These are phyloP conservation scores for Lepidium africanum DNA, from an alignment of 345 rosid species.

Conservation along the genomic window DNA sequence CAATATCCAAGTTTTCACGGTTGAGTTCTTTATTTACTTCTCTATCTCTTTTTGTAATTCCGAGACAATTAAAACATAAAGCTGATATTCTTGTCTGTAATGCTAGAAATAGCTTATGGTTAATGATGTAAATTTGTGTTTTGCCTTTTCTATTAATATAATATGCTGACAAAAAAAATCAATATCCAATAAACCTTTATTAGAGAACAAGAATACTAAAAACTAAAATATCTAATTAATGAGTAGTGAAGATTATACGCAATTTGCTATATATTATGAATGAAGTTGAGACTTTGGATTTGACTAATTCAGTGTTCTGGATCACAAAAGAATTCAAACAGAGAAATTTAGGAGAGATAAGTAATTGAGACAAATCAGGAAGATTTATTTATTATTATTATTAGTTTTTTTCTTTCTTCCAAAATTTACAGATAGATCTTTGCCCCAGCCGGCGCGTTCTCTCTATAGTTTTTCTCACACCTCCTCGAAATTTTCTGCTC, in stretches of 20 bases:
- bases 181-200: no score
- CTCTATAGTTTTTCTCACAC: background rate
- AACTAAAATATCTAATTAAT: no score
- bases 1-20: no score
- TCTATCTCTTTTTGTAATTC: no score
- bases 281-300: background rate
- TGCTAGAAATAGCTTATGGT: no score
- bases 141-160: no score
- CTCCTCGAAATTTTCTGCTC: background rate
- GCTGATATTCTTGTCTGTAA: no score
- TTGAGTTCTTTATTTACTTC: no score
- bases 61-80: no score
- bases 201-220: no score
- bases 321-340: background rate
- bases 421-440: conserved; percentile 11
- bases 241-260: background rate
- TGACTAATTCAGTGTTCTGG: background rate
- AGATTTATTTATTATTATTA: background rate
- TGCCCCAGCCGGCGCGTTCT: background rate
- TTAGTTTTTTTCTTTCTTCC: background rate
- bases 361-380: conserved; percentile 13
- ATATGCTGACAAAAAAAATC: no score
- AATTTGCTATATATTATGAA: background rate
- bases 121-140: no score
- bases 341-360: background rate